Evolutionary conservation across 2,329 filamentous ascomycete species (phyloP).

Genomic region (Blumeriella jaapii): DNA sequence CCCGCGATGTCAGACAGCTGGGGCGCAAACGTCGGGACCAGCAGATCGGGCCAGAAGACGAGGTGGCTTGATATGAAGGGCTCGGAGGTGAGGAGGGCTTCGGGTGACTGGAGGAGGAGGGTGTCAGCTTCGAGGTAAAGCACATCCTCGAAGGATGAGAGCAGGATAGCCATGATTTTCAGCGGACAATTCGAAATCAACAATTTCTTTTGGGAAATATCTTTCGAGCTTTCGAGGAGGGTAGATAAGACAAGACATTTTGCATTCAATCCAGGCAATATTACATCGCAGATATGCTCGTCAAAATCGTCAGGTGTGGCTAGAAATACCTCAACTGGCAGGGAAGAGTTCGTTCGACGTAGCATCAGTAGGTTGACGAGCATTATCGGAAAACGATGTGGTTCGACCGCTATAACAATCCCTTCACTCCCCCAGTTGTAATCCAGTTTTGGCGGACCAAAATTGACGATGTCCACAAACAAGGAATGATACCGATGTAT

Average conservation of each 20-base stretch:
- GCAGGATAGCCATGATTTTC: conserved; percentile 37
- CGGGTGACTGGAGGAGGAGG: conserved; percentile 33
- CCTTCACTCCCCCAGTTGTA: conserved; percentile 20
- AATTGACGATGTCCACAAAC: conserved; percentile 5
- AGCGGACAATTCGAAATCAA: conserved; percentile 34
- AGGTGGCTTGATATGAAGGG: conserved; percentile 32
- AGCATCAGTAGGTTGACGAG: conserved; percentile 33
- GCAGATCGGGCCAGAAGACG: conserved; percentile 38
- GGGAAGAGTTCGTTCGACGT: conserved; percentile 28
- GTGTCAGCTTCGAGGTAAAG: conserved; percentile 38
- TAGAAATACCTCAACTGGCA: conserved; percentile 34
- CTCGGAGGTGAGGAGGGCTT: conserved; percentile 32
- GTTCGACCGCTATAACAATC: conserved; percentile 33
- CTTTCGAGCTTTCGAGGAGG: conserved; percentile 27
- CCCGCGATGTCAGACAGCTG: conserved; percentile 30
- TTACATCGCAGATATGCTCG: conserved; percentile 28
- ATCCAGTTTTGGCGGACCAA: not conserved
- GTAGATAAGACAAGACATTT: conserved; percentile 32
- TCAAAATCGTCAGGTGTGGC: conserved; percentile 29
- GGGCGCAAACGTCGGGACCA: conserved; percentile 30
- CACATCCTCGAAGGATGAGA: conserved; percentile 37
- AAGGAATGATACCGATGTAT: conserved; percentile 10
- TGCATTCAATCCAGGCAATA: conserved; percentile 30
- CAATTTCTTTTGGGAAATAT: conserved; percentile 15
- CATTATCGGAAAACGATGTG: conserved; percentile 28